phyloP scores from a whole-genome alignment of 2,329 filamentous ascomycete species.

The Aureobasidium vineae region DNA sequence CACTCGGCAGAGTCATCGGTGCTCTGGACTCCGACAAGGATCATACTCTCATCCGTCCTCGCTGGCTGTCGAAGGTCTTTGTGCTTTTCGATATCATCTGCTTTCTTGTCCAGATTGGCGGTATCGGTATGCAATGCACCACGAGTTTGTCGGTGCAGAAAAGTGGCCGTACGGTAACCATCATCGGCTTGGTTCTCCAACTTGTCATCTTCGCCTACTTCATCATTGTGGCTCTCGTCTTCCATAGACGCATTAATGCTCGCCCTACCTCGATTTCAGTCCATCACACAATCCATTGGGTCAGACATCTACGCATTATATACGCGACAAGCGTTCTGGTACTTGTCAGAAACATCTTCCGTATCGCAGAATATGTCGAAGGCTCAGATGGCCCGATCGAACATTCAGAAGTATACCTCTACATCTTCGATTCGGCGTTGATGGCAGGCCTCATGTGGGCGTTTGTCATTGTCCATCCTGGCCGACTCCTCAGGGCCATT shows the following conservation, averaged over 20 bases:
- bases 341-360: conserved; percentile 26
- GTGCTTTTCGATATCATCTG: conserved; percentile 55
- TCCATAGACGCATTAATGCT: conserved; percentile 3
- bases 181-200: conserved; percentile 9
- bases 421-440: conserved; percentile 26
- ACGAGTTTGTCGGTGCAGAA: background rate
- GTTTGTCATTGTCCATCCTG: conserved; percentile 20
- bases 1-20: conserved; percentile 43
- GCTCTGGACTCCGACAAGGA: conserved; percentile 29
- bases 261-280: background rate
- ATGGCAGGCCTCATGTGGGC: conserved; percentile 25
- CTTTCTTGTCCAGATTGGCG: conserved; percentile 50
- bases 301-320: conserved; percentile 15
- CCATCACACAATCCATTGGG: background rate
- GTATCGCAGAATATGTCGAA: conserved; percentile 27
- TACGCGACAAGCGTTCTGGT: conserved; percentile 26
- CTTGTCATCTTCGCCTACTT: conserved; percentile 16
- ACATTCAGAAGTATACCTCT: conserved; percentile 25
- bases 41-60: conserved; percentile 45
- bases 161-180: conserved; percentile 6
- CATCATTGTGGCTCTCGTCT: conserved; percentile 5
- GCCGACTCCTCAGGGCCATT: conserved; percentile 9
- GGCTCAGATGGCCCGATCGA: conserved; percentile 15
- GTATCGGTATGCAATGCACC: conserved; percentile 38
- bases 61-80: conserved; percentile 55